A percentile compares a stretch with the other conserved stretches of the same genome.
phyloP scores from a whole-genome alignment of 345 rosid species.

The Rhizophora mangle region DNA sequence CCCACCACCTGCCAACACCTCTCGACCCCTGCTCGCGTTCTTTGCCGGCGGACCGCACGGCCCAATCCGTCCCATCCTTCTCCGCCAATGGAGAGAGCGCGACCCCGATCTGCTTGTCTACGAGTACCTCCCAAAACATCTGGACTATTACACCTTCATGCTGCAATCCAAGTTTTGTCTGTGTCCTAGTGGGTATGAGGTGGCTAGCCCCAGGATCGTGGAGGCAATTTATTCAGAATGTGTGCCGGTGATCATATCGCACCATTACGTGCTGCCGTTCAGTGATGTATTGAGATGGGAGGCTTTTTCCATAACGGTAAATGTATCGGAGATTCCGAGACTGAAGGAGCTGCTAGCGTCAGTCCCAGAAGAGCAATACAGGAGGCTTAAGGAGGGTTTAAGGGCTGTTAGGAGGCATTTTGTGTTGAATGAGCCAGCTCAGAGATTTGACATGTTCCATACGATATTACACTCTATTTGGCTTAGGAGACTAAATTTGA shows the following conservation, averaged over 20 bases:
- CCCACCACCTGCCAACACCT: conserved; percentile 29
- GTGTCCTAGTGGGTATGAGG: conserved; percentile 92
- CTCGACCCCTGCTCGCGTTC: conserved; percentile 63
- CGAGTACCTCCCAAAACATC: conserved; percentile 66
- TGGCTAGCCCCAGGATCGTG: conserved; percentile 85
- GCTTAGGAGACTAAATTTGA: conserved; percentile 74
- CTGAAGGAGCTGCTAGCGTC: conserved; percentile 64
- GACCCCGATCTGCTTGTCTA: conserved; percentile 56
- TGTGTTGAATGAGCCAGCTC: conserved; percentile 63
- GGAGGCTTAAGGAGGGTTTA: conserved; percentile 48
- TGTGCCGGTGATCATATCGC: conserved; percentile 78
- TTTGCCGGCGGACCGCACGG: conserved; percentile 92
- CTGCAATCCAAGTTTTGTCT: conserved; percentile 72
- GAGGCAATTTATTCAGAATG: conserved; percentile 86
- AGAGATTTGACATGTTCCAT: conserved; percentile 74
- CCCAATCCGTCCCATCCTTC: conserved; percentile 56
- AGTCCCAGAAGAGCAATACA: conserved; percentile 52
- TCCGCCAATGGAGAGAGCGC: conserved; percentile 63
- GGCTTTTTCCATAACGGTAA: conserved; percentile 58
- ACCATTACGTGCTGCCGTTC: conserved; percentile 66
- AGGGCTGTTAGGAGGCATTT: conserved; percentile 65
- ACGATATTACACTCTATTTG: conserved; percentile 85
- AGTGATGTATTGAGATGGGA: conserved; percentile 89
- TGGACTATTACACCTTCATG: conserved; percentile 63
- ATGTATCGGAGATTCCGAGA: conserved; percentile 60